A percentile compares a stretch with the other conserved stretches of the same genome.
Conservation (phyloP, 2,329 filamentous ascomycete species). For the Alternaria novae-zelandiae region DNA sequence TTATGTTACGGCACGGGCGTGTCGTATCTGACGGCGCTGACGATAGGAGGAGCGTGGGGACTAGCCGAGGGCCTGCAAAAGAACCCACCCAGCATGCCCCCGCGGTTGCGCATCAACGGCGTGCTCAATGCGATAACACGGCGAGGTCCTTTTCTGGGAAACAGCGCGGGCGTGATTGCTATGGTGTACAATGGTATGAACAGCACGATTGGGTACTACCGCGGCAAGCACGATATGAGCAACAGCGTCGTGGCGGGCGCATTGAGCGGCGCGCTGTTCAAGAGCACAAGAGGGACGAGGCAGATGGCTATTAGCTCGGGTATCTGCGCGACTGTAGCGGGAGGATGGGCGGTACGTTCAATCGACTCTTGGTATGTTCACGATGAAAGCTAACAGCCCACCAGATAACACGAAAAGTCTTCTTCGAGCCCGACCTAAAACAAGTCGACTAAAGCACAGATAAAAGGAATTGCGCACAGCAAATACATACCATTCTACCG, state of each 20-base stretch:
- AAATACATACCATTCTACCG: not conserved
- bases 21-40: constrained; percentile 87
- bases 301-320: constrained; percentile 95
- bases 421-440: constrained; percentile 31
- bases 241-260: constrained; percentile 88
- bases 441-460: constrained; percentile 1
- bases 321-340: constrained; percentile 85
- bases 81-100: constrained; percentile 72
- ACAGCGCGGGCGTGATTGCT: constrained; percentile 93
- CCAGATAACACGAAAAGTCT: constrained; percentile 37
- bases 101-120: constrained; percentile 91
- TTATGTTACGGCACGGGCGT: constrained; percentile 96
- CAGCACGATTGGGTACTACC: constrained; percentile 48
- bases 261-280: constrained; percentile 92
- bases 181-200: constrained; percentile 88
- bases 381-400: not conserved
- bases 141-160: constrained; percentile 92
- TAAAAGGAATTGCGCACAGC: not conserved
- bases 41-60: constrained; percentile 89
- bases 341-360: constrained; percentile 77
- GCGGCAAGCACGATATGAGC: constrained; percentile 68
- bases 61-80: constrained; percentile 85
- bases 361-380: not conserved
- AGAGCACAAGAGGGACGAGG: constrained; percentile 87
- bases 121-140: constrained; percentile 94